Conservation (phyloP, 108 stramenopile genomes). For the Stephanodiscus triporus region DNA sequence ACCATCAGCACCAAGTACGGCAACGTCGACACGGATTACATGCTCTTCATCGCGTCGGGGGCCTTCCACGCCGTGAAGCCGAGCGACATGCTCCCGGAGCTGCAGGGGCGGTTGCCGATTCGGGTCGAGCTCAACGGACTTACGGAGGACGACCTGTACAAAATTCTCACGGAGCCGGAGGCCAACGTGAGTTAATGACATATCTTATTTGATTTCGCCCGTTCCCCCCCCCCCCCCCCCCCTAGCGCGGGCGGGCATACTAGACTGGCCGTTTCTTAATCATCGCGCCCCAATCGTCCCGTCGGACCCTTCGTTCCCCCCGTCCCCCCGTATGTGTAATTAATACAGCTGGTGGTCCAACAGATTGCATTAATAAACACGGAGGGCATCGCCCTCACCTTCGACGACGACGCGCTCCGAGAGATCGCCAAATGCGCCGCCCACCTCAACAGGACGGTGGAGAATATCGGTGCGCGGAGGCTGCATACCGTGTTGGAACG, state of each 20-base stretch:
- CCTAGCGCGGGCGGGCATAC: no score
- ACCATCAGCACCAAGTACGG: constrained; percentile 97
- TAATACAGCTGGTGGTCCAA: constrained; percentile 78
- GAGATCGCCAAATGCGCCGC: constrained; percentile 96
- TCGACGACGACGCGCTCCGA: constrained; percentile 96
- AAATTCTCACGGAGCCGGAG: constrained; percentile 97
- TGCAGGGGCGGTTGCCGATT: constrained; percentile 98
- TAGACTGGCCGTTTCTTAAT: no score
- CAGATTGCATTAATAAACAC: constrained; percentile 93
- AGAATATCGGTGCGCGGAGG: constrained; percentile 98
- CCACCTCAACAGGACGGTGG: constrained; percentile 94
- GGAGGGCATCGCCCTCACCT: constrained; percentile 90
- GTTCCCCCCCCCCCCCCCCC: no score
- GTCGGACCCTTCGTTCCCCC: neutral
- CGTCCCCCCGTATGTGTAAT: neutral
- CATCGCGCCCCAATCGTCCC: neutral
- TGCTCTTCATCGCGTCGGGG: constrained; percentile 95
- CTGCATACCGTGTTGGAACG: constrained; percentile 98
- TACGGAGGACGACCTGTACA: constrained; percentile 98
- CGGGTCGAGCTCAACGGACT: constrained; percentile 97
- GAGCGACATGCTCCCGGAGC: constrained; percentile 96
- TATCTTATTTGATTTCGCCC: no score
- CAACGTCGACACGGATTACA: constrained; percentile 98
- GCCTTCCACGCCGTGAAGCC: constrained; percentile 96
- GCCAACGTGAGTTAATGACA: constrained; percentile 84